Percentiles rank a stretch among this genome's conserved stretches.
Conservation (phyloP, 768 basidiomycete genomes). For the Russula vinacea region DNA sequence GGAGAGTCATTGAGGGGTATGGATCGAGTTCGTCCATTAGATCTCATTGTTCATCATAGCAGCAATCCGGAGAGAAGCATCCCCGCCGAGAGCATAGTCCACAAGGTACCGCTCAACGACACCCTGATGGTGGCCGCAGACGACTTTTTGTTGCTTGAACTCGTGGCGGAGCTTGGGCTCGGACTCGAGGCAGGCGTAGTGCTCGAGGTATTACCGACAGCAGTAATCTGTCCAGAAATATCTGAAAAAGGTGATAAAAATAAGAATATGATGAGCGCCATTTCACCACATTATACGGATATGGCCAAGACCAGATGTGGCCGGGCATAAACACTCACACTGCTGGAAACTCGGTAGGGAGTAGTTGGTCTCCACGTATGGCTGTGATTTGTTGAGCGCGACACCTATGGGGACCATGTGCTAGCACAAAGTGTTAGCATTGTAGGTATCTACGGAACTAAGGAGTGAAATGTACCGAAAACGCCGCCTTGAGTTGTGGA, state of each 20-base stretch:
- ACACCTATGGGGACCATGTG: constrained; percentile 54
- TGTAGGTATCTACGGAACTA: background rate
- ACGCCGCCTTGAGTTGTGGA: constrained; percentile 43
- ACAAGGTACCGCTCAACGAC: background rate
- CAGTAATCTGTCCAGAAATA: background rate
- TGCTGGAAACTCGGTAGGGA: constrained; percentile 45
- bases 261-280: background rate
- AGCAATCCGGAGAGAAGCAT: background rate
- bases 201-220: background rate
- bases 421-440: constrained; percentile 10
- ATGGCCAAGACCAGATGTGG: background rate
- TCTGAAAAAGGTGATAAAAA: background rate
- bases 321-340: constrained; percentile 39
- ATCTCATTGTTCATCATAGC: background rate
- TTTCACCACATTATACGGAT: background rate
- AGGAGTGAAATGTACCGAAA: constrained; percentile 40
- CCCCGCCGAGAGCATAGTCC: background rate
- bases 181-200: too few species aligned
- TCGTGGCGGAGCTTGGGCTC: background rate
- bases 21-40: background rate
- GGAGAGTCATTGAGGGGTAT: background rate
- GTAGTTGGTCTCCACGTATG: constrained; percentile 50
- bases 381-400: constrained; percentile 49
- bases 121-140: background rate
- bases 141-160: background rate